Conservation (phyloP, 1,139 yeast genomes). For the Candida smagusa region DNA sequence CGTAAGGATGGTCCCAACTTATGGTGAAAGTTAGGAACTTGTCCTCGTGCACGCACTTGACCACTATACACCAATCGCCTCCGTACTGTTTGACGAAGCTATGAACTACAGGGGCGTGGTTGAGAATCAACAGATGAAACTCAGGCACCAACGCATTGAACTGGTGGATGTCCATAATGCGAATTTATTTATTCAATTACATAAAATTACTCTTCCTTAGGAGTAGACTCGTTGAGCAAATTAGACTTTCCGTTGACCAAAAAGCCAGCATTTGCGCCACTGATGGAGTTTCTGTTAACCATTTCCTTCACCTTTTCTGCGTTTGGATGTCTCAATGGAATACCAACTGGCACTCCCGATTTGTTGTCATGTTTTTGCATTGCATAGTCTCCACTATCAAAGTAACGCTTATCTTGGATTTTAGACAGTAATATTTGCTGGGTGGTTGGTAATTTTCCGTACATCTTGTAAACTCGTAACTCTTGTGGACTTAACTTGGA, state of each 20-base stretch:
- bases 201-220: constrained; percentile 15
- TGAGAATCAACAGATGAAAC: neutral
- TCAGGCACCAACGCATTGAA: neutral
- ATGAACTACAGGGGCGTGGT: neutral
- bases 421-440: constrained; percentile 79
- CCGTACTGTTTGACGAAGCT: constrained; percentile 2
- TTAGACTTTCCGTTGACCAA: constrained; percentile 47
- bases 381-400: constrained; percentile 97
- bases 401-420: constrained; percentile 85
- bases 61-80: constrained; percentile 4
- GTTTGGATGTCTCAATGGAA: constrained; percentile 46
- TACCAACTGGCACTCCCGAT: constrained; percentile 26
- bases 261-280: constrained; percentile 43
- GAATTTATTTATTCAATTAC: too few relatives aligned
- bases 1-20: constrained; percentile 28
- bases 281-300: constrained; percentile 43
- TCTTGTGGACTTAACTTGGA: constrained; percentile 66
- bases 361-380: constrained; percentile 59
- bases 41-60: neutral
- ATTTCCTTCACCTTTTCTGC: constrained; percentile 50
- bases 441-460: constrained; percentile 86
- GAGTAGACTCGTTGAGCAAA: constrained; percentile 43
- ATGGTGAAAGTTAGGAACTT: constrained; percentile 21
- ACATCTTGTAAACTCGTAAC: constrained; percentile 66
- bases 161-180: neutral